Evolutionary conservation across 352 stramenopile genomes (phyloP), one percentile per base, ranked within the genome.

Genomic region (Hyaloperonospora arabidopsidis): DNA sequence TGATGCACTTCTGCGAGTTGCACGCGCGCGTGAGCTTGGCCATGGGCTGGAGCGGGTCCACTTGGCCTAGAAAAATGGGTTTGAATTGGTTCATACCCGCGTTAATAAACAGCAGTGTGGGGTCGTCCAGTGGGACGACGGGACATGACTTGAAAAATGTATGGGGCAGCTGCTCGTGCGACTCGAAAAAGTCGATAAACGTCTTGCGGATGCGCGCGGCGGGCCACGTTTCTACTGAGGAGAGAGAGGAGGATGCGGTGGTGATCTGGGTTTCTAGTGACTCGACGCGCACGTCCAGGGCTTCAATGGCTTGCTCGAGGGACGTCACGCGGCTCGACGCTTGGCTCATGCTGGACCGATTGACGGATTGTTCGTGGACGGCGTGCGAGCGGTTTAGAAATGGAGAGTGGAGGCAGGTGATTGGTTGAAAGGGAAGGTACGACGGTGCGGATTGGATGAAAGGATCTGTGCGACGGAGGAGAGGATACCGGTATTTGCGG

Each of bases 31-130:
- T 84, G 15, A 99, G 76, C 49, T 87, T 91, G 21, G 88, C 85
- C 62, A 99, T 86, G 14, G 89, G 88, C 57, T 88, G 89, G 44
- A 68, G 83, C 14, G 96, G 96, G 69, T 98, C 92, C n/a, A 95
- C 91, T 65, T 98, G 91, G 18, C 97, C 97, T 46, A 99, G 61
- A 68, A 99, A 99, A 52, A 99, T 98, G 18, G 97, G 95, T 76
- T 99, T 99, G 84, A 98, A 99, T 70, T 99, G 97, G 77, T 99
- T 99, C 97, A 99, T 99, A 28, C 97, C 97, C 4, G 97, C 97
- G 70, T 99, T 99, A 57, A 97, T 94, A 61, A 99, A 99, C 19
- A 99, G 84, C 52, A 99, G 70, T 18, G 97, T 99, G 32, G 96
- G 96, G 79, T 99, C 97, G 56, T 97, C 94, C 29, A 98, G 74